These are phyloP conservation scores for Bondarzewia mesenterica DNA, from an alignment of 1,284 basidiomycete species.

Conservation along the genomic window DNA sequence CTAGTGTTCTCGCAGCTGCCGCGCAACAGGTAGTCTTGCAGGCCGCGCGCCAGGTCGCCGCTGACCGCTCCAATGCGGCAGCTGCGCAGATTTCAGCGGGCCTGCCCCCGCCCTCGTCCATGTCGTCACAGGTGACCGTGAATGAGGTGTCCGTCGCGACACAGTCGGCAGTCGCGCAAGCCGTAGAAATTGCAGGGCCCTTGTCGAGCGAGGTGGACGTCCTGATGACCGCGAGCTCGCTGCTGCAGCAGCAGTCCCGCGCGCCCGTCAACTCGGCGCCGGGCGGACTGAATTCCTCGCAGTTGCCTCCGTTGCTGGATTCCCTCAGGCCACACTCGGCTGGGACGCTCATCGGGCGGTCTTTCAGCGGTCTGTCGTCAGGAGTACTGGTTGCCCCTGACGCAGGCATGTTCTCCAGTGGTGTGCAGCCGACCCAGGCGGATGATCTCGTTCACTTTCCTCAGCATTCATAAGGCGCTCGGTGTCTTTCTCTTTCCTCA, in stretches of 20 bases:
- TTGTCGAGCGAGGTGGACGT: constrained; percentile 60
- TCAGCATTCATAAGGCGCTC: constrained; percentile 9
- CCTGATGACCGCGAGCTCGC: constrained; percentile 55
- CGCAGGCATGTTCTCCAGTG: constrained; percentile 3
- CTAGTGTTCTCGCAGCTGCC: constrained; percentile 52
- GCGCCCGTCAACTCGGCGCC: constrained; percentile 9
- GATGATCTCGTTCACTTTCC: constrained; percentile 7
- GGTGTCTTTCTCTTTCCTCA: not conserved
- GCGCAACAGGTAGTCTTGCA: constrained; percentile 73
- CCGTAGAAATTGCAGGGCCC: constrained; percentile 55
- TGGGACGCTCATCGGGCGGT: constrained; percentile 18
- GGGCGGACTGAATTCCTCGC: not conserved
- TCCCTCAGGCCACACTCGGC: constrained; percentile 1
- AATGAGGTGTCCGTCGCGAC: constrained; percentile 72
- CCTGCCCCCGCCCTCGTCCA: constrained; percentile 26
- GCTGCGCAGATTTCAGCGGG: constrained; percentile 31
- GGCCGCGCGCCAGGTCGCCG: constrained; percentile 62
- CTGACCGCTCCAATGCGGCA: constrained; percentile 40
- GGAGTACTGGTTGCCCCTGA: constrained; percentile 7
- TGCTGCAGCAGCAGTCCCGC: constrained; percentile 37
- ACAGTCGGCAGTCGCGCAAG: constrained; percentile 61
- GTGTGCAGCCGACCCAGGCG: not conserved
- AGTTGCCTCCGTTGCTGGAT: constrained; percentile 2
- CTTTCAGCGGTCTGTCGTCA: not conserved
- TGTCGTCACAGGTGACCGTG: constrained; percentile 59